Evolutionary conservation across 148 eudicot genomes (phyloP).

Genomic region (Euryodendron excelsum): DNA sequence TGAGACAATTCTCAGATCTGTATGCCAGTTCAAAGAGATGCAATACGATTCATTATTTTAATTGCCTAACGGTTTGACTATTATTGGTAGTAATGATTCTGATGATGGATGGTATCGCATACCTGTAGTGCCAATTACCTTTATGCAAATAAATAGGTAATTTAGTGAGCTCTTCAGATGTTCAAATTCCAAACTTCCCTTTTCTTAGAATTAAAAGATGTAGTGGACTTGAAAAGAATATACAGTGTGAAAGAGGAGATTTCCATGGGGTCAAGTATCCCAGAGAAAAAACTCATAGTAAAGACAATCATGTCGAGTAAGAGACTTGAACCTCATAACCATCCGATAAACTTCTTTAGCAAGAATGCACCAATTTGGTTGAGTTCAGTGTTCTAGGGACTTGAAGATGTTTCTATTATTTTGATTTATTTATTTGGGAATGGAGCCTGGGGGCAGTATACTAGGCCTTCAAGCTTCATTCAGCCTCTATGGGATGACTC

Average conservation of each 20-base stretch:
- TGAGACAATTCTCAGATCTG: not conserved
- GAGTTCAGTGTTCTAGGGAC: not conserved
- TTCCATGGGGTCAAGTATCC: too few relatives aligned
- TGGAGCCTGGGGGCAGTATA: too few relatives aligned
- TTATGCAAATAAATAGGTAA: not conserved
- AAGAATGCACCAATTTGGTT: not conserved
- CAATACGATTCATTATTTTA: not conserved
- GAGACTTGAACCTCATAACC: not conserved
- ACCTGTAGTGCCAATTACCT: not conserved
- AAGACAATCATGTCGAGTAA: not conserved
- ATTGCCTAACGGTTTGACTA: not conserved
- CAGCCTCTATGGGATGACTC: not conserved
- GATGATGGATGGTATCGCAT: not conserved
- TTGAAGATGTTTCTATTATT: not conserved
- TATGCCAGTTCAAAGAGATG: not conserved
- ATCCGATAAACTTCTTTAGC: not conserved
- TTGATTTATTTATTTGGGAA: not conserved
- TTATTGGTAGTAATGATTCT: not conserved
- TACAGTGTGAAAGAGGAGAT: not conserved
- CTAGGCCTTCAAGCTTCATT: not conserved
- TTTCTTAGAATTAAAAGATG: not conserved
- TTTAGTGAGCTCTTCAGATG: not conserved
- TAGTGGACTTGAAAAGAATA: not conserved
- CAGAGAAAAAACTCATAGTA: too few relatives aligned
- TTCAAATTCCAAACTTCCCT: too few relatives aligned